Evolutionary conservation across 2,329 filamentous ascomycete species (phyloP), one percentile per base, ranked within the genome.

Genomic region (Didymella pomorum): DNA sequence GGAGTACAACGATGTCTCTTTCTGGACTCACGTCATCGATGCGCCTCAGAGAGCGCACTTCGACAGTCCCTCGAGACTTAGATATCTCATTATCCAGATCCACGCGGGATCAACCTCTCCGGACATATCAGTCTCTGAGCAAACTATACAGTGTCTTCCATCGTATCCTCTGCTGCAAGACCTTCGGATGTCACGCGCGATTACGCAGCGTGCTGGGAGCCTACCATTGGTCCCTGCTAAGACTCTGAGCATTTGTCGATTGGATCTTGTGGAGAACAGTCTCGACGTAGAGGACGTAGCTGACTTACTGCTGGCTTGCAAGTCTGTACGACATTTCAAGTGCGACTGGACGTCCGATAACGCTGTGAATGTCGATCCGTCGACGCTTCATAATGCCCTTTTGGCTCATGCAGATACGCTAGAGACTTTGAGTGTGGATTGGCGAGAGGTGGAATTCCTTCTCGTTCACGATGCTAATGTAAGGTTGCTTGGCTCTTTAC

Each of bases 221-320:
- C 8, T 14, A 5, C 21, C 37, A 4, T 11, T 39, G 4, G 3
- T 26, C n/a, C 6, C 11, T 1, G 25, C 26, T 3, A 26, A 49
- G 11, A 66, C 63, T 44, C 10, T 47, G 11, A 58, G 42, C 25
- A 6, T 73, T 2, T 58, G 63, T 11, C 62, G 61, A 10, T 21
- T 75, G 14, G 67, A 71, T 10, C 52, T 74, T 0, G 65, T 56
- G 1, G 50, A 70, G 35, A 68, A 66, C 33, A 37, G 33, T 7
- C 52, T 70, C 1, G 48, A 54, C 1, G 35, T 70, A 4, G 8
- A 60, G 0, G 50, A 65, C 4, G 28, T 72, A 0, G 39, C 49
- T 2, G 11, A 56, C 0, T 10, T 72, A 0, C 37, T 62, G 6
- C 29, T 16, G 8, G 55, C 50, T 1, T 74, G 68, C 45, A 33